Conservation (phyloP, 202 grass and related monocot genomes). For the Brachypodium distachyon region DNA sequence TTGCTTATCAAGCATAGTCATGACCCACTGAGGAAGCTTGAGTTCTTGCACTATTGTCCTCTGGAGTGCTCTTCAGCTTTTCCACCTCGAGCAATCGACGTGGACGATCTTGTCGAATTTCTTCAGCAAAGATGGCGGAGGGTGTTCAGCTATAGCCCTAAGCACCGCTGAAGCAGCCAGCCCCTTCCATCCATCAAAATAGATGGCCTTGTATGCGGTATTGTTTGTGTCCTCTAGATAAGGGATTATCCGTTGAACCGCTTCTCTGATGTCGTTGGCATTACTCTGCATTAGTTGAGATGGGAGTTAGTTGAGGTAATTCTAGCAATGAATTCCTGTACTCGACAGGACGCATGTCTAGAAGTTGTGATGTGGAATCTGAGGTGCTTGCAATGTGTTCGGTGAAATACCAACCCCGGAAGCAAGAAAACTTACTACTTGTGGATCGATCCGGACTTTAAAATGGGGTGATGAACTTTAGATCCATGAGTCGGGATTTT, state of each 20-base stretch:
- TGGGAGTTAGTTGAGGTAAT: not conserved
- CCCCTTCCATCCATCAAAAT: not conserved
- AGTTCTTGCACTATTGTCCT: not conserved
- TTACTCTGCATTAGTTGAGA: not conserved
- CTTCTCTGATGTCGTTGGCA: rapidly evolving
- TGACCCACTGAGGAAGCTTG: not conserved
- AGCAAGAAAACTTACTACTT: too few species aligned
- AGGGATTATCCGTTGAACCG: not conserved
- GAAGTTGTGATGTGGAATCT: too few species aligned
- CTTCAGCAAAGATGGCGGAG: not conserved
- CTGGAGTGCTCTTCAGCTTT: not conserved
- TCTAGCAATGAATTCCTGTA: too few species aligned
- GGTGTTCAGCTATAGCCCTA: not conserved
- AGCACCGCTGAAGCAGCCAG: not conserved
- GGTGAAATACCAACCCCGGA: too few species aligned
- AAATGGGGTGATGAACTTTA: too few species aligned
- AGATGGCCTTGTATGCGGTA: not conserved
- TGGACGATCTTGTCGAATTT: not conserved
- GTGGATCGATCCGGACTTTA: too few species aligned
- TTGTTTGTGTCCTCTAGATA: not conserved
- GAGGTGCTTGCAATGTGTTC: too few species aligned
- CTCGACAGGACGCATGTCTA: too few species aligned
- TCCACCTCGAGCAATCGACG: not conserved
- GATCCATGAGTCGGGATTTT: too few species aligned
- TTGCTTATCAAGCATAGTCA: not conserved